Evolutionary conservation across 768 basidiomycete species (phyloP), one percentile per base, ranked within the genome.

Genomic region (Dioszegia hungarica): DNA sequence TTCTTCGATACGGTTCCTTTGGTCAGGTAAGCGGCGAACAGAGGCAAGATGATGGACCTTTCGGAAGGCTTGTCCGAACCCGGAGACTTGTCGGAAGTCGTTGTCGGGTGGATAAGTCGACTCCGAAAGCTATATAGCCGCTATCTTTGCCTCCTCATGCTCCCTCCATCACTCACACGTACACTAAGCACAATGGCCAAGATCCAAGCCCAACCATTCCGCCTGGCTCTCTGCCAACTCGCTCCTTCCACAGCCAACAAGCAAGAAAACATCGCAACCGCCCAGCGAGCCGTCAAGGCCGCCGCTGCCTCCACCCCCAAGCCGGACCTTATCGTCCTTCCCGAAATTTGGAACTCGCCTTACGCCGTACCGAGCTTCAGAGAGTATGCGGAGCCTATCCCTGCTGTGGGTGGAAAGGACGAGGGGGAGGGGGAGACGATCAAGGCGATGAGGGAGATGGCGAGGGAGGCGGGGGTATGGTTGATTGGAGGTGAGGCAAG

Each of bases 181-280:
- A n/a, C n/a, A n/a, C n/a, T n/a, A n/a, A n/a, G n/a, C n/a, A n/a
- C n/a, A 25, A 74, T 75, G 72, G 63, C 72, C n/a, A 48, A 54
- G 15, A 75, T 75, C 49, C 40, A 51, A 27, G 72, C 89, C 74
- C 85, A 83, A 64, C 81, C 85, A 1, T 97, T 97, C 77, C 86
- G 81, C 19, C 81, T 99, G 51, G 90, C 93, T 0, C 81, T 97
- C 43, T 83, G 97, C 55, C 95, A 99, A 75, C 83, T 99, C 3
- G 90, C 90, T n/a, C 79, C 79, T 51, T 78, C 89, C 33, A 81
- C 85, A 19, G 63, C 81, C 0, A 82, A 85, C 77, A 98, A 97
- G 77, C 62, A 79, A 0, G 62, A 81, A 15, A 98, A 97, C 74
- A 80, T 99, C 56, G 80, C 79, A 41, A 88, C 90, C 81, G 94